Evolutionary conservation across 805 yeast genomes (phyloP), one percentile per base, ranked within the genome.

Genomic region (Ogataea thermomethanolica): DNA sequence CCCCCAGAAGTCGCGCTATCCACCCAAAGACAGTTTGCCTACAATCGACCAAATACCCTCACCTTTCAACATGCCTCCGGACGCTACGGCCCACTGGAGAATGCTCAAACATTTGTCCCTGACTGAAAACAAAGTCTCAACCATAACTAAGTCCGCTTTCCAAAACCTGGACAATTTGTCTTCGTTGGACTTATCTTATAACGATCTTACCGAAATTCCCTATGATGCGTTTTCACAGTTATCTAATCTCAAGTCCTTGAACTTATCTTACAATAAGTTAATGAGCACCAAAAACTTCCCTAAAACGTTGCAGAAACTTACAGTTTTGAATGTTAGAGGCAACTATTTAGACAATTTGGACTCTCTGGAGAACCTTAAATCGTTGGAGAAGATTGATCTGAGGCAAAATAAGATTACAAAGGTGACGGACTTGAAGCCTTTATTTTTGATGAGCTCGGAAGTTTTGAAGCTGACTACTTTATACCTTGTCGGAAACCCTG

Each of bases 121-220:
- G 8, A 50, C 69, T 5, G 73, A 70, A 31, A 65, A 65, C 38
- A 61, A 59, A 29, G 62, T 71, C n/a, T 44, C 57, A 1, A 47
- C 45, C 13, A 55, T 71, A 8, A 51, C 54, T 36, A 53, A 49
- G 24, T 48, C 49, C 41, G 54, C 59, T 28, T 66, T 65, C 43
- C 62, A 54, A 33, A 55, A 46, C 29, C 50, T 61, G 14, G 55
- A 49, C 13, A 59, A 62, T 32, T 50, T 71, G 9, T 53, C 67
- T 1, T 62, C 72, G 2, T 65, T 80, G 36, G 83, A 81, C 50
- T 57, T 80, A 24, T 79, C 85, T 2, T 66, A 70, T 43, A 80
- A 80, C 49, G 56, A 67, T 28, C 60, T 80, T 23, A 69, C 67
- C 17, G 58, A 59, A 7, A 50, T 80, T 8, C 85, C 86, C 0